A percentile compares a stretch with the other conserved stretches of the same genome.
These are phyloP conservation scores for Fusarium secorum DNA, from an alignment of 2,329 filamentous ascomycete species.

Conservation along the genomic window DNA sequence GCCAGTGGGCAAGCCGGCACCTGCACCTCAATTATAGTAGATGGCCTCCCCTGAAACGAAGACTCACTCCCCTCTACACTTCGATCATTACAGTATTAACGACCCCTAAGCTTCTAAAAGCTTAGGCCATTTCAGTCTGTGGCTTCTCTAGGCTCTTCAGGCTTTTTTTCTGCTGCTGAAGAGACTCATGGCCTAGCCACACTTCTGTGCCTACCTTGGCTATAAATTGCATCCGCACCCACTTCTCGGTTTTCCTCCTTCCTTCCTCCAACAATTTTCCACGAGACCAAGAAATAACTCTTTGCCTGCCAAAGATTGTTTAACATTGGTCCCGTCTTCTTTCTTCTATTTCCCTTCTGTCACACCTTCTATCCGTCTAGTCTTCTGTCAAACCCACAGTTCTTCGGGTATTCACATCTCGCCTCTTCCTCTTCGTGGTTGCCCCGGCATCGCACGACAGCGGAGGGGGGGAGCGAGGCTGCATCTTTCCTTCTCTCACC, in stretches of 20 bases:
- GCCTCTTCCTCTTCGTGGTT: background rate
- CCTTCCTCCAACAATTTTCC: background rate
- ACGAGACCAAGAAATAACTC: background rate
- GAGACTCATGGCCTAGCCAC: background rate
- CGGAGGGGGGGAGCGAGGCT: background rate
- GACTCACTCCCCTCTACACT: background rate
- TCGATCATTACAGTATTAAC: background rate
- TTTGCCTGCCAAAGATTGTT: background rate
- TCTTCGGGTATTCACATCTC: background rate
- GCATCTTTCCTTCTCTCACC: background rate
- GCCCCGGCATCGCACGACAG: background rate
- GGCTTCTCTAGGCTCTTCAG: background rate
- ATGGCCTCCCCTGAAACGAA: background rate
- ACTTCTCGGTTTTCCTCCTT: background rate
- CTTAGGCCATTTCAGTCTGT: background rate
- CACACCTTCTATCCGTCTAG: too few species aligned
- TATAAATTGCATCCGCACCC: slow-evolving; percentile 10
- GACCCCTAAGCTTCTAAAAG: background rate
- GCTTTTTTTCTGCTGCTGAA: background rate
- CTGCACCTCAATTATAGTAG: background rate
- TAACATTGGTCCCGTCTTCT: background rate
- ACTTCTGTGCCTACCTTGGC: background rate
- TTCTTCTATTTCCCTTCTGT: background rate
- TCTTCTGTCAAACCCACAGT: background rate
- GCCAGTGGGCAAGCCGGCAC: background rate